Evolutionary conservation across 352 stramenopile genomes (phyloP).

Genomic region (Blastocystis sp.): DNA sequence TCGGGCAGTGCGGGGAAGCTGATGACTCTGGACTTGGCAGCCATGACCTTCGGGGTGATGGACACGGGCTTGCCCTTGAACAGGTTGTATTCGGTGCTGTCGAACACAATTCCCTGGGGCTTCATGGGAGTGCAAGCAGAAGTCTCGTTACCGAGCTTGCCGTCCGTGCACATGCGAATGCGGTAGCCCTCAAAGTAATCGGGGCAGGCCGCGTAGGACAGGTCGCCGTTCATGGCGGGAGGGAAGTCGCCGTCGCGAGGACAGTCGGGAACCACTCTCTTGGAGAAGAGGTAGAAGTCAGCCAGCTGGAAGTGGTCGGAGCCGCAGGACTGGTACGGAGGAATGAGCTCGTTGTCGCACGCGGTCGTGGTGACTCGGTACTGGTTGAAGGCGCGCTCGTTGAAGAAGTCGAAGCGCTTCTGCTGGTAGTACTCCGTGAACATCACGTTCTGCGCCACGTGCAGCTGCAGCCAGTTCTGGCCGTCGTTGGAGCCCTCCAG

Average conservation of each 20-base stretch:
- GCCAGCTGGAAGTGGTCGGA: constrained; percentile 51
- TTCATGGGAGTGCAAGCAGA: background rate
- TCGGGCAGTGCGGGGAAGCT: constrained; percentile 22
- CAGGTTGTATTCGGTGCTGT: background rate
- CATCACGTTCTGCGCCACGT: background rate
- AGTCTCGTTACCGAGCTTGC: background rate
- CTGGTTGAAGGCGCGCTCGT: constrained; percentile 33
- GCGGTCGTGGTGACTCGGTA: constrained; percentile 23
- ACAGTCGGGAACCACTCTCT: constrained; percentile 23
- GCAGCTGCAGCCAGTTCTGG: background rate
- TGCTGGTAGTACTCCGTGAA: constrained; percentile 20
- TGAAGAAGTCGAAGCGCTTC: constrained; percentile 33
- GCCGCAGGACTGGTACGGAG: background rate
- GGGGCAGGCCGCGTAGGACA: constrained; percentile 45
- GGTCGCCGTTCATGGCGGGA: constrained; percentile 39
- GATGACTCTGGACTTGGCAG: background rate
- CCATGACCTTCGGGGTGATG: constrained; percentile 32
- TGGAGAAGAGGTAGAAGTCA: constrained; percentile 46
- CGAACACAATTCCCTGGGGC: constrained; percentile 14
- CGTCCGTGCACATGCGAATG: constrained; percentile 26
- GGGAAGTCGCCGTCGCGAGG: background rate
- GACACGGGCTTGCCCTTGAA: background rate
- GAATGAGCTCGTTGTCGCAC: constrained; percentile 1
- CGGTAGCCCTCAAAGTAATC: background rate
- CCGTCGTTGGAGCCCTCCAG: constrained; percentile 30